Conservation (phyloP, 2,329 filamentous ascomycete species). For the Cordyceps sp. region DNA sequence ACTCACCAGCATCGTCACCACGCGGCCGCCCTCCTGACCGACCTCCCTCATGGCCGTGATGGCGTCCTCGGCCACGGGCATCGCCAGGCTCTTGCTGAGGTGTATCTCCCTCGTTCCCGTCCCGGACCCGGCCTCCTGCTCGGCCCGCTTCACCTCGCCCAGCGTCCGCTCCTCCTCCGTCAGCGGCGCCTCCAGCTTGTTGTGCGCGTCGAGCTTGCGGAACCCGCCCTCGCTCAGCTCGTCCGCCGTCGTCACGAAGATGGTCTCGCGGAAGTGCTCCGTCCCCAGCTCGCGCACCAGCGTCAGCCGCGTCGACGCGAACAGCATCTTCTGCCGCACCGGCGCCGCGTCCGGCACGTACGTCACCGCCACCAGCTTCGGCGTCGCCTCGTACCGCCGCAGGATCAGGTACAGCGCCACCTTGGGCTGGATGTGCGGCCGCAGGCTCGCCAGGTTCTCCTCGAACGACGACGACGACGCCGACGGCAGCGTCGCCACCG, state of each 20-base stretch:
- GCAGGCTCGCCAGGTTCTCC: conserved; percentile 45
- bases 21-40: conserved; percentile 24
- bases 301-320: conserved; percentile 61
- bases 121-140: conserved; percentile 56
- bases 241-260: conserved; percentile 53
- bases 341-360: conserved; percentile 67
- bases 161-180: conserved; percentile 63
- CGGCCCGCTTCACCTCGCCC: conserved; percentile 56
- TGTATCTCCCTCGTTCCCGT: conserved; percentile 44
- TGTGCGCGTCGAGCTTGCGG: conserved; percentile 54
- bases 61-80: conserved; percentile 46
- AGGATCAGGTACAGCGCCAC: conserved; percentile 61
- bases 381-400: conserved; percentile 42
- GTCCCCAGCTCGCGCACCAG: conserved; percentile 61
- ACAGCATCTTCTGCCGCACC: conserved; percentile 76
- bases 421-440: conserved; percentile 46
- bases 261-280: conserved; percentile 61
- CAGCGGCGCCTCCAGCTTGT: conserved; percentile 46
- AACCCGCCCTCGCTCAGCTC: conserved; percentile 59
- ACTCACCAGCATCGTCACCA: conserved; percentile 49
- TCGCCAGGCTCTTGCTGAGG: conserved; percentile 36
- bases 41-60: conserved; percentile 45
- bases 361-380: conserved; percentile 52
- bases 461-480: conserved; percentile 37
- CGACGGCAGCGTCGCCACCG: conserved; percentile 35